A percentile compares a stretch with the other conserved stretches of the same genome.
Conservation (phyloP, 2,329 filamentous ascomycete genomes). For the Pestalotiopsis sp. region DNA sequence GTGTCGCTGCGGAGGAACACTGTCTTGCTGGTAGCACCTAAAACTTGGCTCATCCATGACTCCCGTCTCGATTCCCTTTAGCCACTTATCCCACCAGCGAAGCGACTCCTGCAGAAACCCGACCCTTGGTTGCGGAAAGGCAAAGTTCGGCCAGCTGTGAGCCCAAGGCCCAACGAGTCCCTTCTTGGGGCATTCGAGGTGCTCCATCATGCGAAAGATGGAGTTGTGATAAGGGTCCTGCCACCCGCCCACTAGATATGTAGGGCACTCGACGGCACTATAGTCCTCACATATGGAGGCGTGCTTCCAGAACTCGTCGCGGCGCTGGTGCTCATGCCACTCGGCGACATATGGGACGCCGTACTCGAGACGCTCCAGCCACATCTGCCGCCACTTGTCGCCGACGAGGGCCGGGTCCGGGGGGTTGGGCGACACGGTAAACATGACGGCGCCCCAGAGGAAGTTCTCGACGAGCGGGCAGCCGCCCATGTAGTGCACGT, state of each 20-base stretch:
- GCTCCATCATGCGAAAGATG: constrained; percentile 1
- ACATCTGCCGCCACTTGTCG: neutral
- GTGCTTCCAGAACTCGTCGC: neutral
- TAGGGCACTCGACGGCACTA: neutral
- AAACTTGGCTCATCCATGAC: neutral
- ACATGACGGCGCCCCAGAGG: constrained; percentile 1
- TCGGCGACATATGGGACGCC: neutral
- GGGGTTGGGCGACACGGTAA: neutral
- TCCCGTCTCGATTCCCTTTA: neutral
- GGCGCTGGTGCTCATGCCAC: neutral
- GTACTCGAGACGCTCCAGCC: neutral
- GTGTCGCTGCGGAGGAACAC: neutral
- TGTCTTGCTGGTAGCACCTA: neutral
- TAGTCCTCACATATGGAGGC: neutral
- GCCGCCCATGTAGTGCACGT: constrained; percentile 3
- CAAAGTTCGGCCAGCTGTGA: neutral
- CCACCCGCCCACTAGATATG: neutral
- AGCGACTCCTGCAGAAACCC: neutral
- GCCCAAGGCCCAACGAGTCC: neutral
- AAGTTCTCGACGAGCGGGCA: constrained; percentile 3
- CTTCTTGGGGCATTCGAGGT: neutral
- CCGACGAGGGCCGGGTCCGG: neutral
- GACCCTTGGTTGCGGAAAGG: neutral
- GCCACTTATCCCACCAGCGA: neutral
- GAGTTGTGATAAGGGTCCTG: neutral